Percentiles rank a stretch among this genome's conserved stretches.
These are phyloP conservation scores for Melaleuca alternifolia DNA, from an alignment of 345 rosid species.

Conservation along the genomic window DNA sequence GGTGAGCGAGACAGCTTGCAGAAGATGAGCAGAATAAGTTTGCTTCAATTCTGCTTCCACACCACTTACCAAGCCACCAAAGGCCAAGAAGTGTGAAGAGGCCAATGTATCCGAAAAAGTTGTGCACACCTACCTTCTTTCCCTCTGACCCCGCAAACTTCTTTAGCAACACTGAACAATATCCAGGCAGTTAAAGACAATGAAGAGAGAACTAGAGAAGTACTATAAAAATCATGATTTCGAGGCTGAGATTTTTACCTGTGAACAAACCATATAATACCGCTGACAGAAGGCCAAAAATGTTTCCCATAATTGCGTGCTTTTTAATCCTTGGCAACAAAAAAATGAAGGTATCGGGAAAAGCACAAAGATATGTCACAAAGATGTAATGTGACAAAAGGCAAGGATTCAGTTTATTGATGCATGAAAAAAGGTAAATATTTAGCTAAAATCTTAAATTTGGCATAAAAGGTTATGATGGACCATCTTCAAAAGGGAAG, in stretches of 20 bases:
- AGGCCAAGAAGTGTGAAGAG: slow-evolving; percentile 47
- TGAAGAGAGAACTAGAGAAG: not conserved
- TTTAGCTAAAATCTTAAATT: not conserved
- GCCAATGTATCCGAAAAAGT: slow-evolving; percentile 50
- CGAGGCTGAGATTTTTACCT: slow-evolving; percentile 14
- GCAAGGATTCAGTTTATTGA: not conserved
- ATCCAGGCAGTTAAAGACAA: not conserved
- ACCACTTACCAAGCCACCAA: slow-evolving; percentile 60
- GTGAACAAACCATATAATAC: slow-evolving; percentile 44
- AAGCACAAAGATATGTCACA: not conserved
- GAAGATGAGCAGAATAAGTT: not conserved
- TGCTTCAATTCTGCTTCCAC: not conserved
- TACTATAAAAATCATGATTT: not conserved
- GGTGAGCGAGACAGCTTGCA: not conserved
- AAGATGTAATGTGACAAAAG: no score
- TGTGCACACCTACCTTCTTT: slow-evolving; percentile 44
- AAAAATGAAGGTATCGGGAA: not conserved
- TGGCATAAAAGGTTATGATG: not conserved
- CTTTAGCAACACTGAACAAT: slow-evolving; percentile 41
- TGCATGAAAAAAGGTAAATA: not conserved
- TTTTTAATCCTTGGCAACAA: slow-evolving; percentile 23
- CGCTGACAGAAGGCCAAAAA: slow-evolving; percentile 49
- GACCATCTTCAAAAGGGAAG: not conserved
- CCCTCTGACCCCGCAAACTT: slow-evolving; percentile 48
- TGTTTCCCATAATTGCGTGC: slow-evolving; percentile 39